Evolutionary conservation across 306 rosid species (phyloP).

Genomic region (Cicer chorassanicum): DNA sequence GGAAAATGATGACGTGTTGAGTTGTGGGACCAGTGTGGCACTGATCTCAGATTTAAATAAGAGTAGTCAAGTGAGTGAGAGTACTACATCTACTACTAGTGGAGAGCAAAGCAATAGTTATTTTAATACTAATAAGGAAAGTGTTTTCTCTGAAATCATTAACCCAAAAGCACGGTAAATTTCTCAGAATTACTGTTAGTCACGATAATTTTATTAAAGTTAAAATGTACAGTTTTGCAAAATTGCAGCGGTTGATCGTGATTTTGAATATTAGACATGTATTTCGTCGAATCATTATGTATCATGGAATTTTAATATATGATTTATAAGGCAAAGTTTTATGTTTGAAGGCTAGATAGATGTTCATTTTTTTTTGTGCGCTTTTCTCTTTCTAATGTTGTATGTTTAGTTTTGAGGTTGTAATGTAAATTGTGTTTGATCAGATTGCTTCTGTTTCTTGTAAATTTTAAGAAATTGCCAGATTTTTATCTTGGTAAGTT

Average conservation of each 20-base stretch:
- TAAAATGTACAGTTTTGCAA: too few species aligned
- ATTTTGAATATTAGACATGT: too few species aligned
- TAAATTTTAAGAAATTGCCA: not conserved
- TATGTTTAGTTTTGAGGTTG: not conserved
- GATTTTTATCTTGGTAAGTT: not conserved
- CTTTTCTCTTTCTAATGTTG: not conserved
- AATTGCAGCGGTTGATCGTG: too few species aligned
- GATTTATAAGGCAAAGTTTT: not conserved
- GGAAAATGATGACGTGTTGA: conserved; percentile 37
- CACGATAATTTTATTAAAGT: not conserved
- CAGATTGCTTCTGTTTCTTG: not conserved
- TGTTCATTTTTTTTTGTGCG: not conserved
- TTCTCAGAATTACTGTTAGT: too few species aligned
- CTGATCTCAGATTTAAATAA: conserved; percentile 44
- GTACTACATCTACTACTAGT: conserved; percentile 13
- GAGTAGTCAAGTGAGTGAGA: conserved; percentile 35
- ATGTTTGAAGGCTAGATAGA: not conserved
- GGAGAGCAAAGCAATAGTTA: conserved; percentile 9
- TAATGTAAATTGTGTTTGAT: not conserved
- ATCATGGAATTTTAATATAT: not conserved
- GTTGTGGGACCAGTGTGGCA: conserved; percentile 38
- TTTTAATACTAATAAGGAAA: not conserved
- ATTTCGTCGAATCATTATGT: not conserved
- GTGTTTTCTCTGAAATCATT: conserved; percentile 45
- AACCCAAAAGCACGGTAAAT: conserved; percentile 43